Conservation (phyloP, 441 rosid species). For the Adansonia gregorii region DNA sequence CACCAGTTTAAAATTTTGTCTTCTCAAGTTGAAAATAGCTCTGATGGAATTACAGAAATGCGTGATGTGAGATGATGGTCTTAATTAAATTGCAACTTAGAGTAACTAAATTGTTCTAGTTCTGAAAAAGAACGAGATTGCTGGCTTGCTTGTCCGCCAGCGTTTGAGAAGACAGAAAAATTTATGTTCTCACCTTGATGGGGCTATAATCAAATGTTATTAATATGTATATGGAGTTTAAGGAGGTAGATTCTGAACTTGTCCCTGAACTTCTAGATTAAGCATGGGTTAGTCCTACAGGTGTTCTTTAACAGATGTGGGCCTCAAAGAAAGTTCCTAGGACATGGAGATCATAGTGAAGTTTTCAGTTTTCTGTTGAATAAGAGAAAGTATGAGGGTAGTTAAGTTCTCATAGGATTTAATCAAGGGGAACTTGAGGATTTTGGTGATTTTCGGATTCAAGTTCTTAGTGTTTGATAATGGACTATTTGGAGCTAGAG, state of each 20-base stretch:
- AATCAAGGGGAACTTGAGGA: background rate
- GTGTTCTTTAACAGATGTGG: background rate
- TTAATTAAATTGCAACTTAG: background rate
- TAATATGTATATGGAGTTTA: background rate
- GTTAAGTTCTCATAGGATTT: background rate
- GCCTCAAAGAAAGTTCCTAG: background rate
- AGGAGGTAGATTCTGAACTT: conserved; percentile 5
- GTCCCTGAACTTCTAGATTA: background rate
- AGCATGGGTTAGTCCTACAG: background rate
- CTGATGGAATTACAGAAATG: background rate
- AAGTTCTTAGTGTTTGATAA: background rate
- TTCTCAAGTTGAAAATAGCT: background rate
- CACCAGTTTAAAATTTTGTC: background rate
- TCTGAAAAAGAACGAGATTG: background rate
- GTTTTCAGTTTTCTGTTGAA: background rate
- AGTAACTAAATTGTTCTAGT: background rate
- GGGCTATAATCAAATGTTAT: background rate
- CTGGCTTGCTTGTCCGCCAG: background rate
- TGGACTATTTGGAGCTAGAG: background rate
- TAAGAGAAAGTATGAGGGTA: background rate
- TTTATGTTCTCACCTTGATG: background rate
- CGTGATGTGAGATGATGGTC: background rate
- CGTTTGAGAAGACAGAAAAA: background rate
- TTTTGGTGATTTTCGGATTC: background rate
- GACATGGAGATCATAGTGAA: background rate